Base-by-base conservation (phyloP, 2,329 filamentous ascomycete genomes). In the Lachnellula subtilissima region DNA sequence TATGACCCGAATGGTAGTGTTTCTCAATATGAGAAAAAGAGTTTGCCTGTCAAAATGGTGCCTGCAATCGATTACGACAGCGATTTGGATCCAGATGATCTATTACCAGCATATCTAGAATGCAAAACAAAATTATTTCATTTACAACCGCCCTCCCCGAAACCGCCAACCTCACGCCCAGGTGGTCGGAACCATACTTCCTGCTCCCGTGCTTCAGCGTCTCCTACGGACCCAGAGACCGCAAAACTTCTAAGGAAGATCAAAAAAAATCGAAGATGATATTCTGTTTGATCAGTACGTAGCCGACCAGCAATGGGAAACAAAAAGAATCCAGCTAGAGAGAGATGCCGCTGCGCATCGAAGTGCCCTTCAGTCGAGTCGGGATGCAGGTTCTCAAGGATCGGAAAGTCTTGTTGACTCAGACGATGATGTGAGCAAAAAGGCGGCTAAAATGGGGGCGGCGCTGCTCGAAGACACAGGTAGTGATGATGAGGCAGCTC, bases 61-160 rank as follows among this genome's bases (percentile, higher is more conserved):
- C 36, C 53, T 22, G 17, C 51, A 25, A 72, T 82, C 6, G 75
- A 76, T n/a, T 86, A 77, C 57, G 83, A 88, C 67, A 84, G 82
- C 65, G 86, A 89, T 58, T 82, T 91, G 63, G 87, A 91, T 61
- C 87, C 88, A 1, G 87, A 92, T 60, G 81, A 87, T 42, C 75
- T 93, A 55, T 76, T 92, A 25, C 85, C 89, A 1, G 82, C 84
- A 57, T 97, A 93, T 71, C 66, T 99, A 19, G 83, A 86, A 15
- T 82, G 89, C 17, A 92, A 91, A 71, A 76, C 80, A 52, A 86
- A 78, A 61, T 76, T 87, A n/a, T 88, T 85, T 70, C 77, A 78
- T 47, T 70, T 86, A 15, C 80, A 86, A 60, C 78, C 83, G 19
- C 75, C 79, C 7, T 60, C 58, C 51, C 19, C 71, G 75, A 53